These are phyloP conservation scores for Verticillium dahliae DNA, from an alignment of 2,329 filamentous ascomycete genomes.

Conservation along the genomic window DNA sequence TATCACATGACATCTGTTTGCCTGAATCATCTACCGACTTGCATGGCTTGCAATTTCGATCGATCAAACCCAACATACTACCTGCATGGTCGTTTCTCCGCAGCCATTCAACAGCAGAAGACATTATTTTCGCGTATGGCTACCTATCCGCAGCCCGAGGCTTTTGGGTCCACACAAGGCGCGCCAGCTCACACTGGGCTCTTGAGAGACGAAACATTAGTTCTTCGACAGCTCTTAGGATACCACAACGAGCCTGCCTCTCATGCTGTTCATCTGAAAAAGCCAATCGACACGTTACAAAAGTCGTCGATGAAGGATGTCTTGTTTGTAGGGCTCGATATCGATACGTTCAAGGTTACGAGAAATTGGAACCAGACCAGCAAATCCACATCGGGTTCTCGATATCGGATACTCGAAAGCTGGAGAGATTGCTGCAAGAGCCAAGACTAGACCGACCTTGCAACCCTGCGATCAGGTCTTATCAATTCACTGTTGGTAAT, in stretches of 20 bases:
- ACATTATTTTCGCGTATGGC: too few relatives aligned
- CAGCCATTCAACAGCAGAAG: too few relatives aligned
- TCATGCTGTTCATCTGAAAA: not conserved
- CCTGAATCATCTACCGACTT: too few relatives aligned
- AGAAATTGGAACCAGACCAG: constrained; percentile 3
- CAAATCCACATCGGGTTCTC: constrained; percentile 7
- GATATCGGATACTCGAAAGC: constrained; percentile 3
- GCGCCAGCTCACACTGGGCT: constrained; percentile 5
- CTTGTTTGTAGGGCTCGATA: constrained; percentile 8
- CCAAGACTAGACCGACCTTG: not conserved
- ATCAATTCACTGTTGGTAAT: constrained; percentile 5
- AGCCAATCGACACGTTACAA: not conserved
- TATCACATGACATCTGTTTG: too few relatives aligned
- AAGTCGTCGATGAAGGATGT: constrained; percentile 5
- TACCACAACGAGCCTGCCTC: not conserved
- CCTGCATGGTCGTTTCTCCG: too few relatives aligned
- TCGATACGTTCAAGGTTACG: constrained; percentile 10
- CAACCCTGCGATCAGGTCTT: not conserved
- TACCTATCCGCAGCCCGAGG: too few relatives aligned
- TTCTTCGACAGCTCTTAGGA: constrained; percentile 6
- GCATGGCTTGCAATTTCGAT: too few relatives aligned
- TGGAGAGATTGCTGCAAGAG: not conserved
- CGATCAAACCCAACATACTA: too few relatives aligned
- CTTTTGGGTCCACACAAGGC: not conserved
- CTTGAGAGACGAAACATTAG: constrained; percentile 8